These are phyloP conservation scores for Paratrypanosoma confusum DNA, from an alignment of 208 protist genomes.

Conservation along the genomic window DNA sequence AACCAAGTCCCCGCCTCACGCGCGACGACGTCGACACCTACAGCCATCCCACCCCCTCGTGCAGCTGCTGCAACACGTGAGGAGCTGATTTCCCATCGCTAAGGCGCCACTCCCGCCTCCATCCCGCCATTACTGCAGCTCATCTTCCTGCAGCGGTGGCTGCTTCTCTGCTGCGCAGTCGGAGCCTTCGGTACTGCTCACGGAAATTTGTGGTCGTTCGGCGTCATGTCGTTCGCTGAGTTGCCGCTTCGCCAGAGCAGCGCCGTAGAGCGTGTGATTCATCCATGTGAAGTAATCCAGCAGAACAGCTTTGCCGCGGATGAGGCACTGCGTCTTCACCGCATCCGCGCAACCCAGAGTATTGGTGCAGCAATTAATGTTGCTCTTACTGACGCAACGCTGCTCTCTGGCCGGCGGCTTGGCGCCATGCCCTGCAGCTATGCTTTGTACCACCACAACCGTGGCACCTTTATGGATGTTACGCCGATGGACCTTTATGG, in stretches of 20 bases:
- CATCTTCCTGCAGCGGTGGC: no score
- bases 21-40: no score
- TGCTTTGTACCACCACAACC: conserved; percentile 72
- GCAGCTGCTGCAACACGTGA: no score
- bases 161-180: no score
- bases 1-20: no score
- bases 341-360: conserved; percentile 70
- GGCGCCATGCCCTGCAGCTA: conserved; percentile 62
- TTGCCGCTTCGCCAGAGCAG: conserved; percentile 33
- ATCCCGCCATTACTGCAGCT: no score
- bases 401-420: conserved; percentile 53
- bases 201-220: neutral
- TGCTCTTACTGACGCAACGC: conserved; percentile 60
- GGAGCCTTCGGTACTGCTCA: no score
- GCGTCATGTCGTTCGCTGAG: conserved; percentile 27
- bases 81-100: no score
- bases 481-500: conserved; percentile 60
- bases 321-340: conserved; percentile 71
- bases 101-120: no score
- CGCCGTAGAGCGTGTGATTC: conserved; percentile 45
- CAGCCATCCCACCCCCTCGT: no score
- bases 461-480: conserved; percentile 63
- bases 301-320: conserved; percentile 43
- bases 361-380: conserved; percentile 60
- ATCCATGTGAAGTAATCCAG: conserved; percentile 83